phyloP scores from a whole-genome alignment of 176 grass and related monocot genomes.

The Echinochloa phyllopogon region DNA sequence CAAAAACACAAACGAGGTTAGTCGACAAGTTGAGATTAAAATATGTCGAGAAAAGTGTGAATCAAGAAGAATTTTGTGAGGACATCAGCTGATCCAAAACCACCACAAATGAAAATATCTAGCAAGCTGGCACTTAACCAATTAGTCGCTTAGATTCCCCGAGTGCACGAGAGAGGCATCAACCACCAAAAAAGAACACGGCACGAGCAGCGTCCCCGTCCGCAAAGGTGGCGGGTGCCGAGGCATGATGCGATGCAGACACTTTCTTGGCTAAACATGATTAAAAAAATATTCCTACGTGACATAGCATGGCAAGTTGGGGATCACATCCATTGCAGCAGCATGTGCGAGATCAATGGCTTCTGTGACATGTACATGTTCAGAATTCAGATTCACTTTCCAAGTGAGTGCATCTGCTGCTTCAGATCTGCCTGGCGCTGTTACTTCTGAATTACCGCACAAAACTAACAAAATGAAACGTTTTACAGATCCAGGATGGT shows the following conservation, averaged over 20 bases:
- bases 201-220: background rate
- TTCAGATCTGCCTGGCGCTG: conserved; percentile 20
- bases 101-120: conserved; percentile 31
- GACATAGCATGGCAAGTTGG: conserved; percentile 17
- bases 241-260: background rate
- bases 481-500: background rate
- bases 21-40: background rate
- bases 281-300: conserved; percentile 14
- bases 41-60: background rate
- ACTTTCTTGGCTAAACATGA: background rate
- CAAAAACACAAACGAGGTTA: conserved; percentile 3
- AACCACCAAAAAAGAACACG: background rate
- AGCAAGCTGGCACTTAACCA: background rate
- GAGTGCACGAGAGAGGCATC: background rate
- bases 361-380: background rate
- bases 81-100: background rate
- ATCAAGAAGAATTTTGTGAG: background rate
- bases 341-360: conserved; percentile 47
- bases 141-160: background rate
- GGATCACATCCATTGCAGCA: background rate
- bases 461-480: background rate
- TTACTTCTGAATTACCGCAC: background rate
- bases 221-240: background rate
- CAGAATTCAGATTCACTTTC: conserved; percentile 38
- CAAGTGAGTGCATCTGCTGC: conserved; percentile 24